Base-by-base conservation (phyloP, 768 basidiomycete species). In the Termitomyces sp. region DNA sequence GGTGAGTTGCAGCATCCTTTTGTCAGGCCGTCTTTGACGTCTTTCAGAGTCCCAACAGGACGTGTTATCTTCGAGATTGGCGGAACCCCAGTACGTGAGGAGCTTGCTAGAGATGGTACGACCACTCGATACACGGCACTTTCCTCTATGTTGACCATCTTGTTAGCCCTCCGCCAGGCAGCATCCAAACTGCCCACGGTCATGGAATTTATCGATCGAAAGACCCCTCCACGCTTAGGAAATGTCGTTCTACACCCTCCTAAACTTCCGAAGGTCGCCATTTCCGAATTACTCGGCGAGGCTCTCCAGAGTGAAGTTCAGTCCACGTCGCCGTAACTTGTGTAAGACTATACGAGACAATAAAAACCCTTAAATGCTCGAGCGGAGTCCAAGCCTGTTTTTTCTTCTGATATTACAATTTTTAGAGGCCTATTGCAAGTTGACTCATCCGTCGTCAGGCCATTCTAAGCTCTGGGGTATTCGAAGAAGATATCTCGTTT, bases 51-150 rank as follows among this genome's bases (percentile, higher is more conserved):
- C 0, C 86, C 90, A 6, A 87, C 82, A 7, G 94, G 94, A 1
- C 85, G 92, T 27, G 94, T 98, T 13, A 82, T 99, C 22, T 91
- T 98, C 58, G 96, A 98, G 68, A 88, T 98, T 63, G 94, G 94
- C 1, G 95, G 96, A 0, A 77, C 78, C 1, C 90, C 89, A 6
- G 86, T 99, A 52, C 88, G 94, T 56, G 91, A 94, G 64, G 94
- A 97, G 67, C 78, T 97, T 50, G 96, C 96, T 16, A 82, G 90
- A 64, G 92, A 98, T 65, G 91, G 95, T 95, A 61, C 52, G 80
- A 46, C 10, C 10, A 16, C 15, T 2, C 46, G 18, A 32, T 3
- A 32, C 13, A 25, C 5, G 23, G 18, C 32, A 7, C n/a, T 39
- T 22, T 16, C 12, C 27, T 38, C 31, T 56, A 35, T 45, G 16